Base-by-base conservation (phyloP, 768 basidiomycete genomes). In the Collybiopsis confluens region DNA sequence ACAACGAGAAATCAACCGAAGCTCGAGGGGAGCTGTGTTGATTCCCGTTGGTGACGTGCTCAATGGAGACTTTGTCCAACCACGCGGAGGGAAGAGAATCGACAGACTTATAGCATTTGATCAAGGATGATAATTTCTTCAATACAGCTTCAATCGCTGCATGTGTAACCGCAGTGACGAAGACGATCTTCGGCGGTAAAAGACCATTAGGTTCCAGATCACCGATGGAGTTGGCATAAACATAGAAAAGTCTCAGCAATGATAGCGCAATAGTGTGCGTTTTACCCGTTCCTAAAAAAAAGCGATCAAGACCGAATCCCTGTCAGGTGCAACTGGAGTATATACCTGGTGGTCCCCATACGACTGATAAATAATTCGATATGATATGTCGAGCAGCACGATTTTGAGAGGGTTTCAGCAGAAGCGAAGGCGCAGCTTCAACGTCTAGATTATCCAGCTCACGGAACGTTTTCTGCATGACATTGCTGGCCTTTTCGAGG, bases 281-380 rank as follows among this genome's bases (percentile, higher is more conserved):
- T 62, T 80, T 80, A 5, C 79, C 79, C 6, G 78, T 79, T 4
- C 79, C 78, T 77, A 57, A 26, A 47, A 11, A 23, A 27, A 10
- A 16, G 45, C 8, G 21, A 50, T 5, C 57, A 44, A 42, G n/a
- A n/a, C n/a, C 26, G 41, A 16, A 40, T 38, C 43, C 28, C 20
- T 16, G 23, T n/a, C 36, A 54, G 7, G 37, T 36, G 24, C 30
- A 47, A n/a, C 20, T 36, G 40, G 18, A 16, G 2, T 21, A 40
- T 67, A 38, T 57, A 74, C 76, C 73, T 61, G 78, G 78, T 28
- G 78, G 78, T 9, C 77, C 79, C 76, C 77, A 79, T 16, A 79
- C 68, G 1, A 79, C 75, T 11, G 73, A 72, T 4, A 81, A 59
- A 41, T 75, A 63, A 53, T 73, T 75, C 0, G 71, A 65, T 42